A percentile compares a stretch with the other conserved stretches of the same genome.
Conservation (phyloP, 75 land plant genomes). For the Picea glauca region DNA sequence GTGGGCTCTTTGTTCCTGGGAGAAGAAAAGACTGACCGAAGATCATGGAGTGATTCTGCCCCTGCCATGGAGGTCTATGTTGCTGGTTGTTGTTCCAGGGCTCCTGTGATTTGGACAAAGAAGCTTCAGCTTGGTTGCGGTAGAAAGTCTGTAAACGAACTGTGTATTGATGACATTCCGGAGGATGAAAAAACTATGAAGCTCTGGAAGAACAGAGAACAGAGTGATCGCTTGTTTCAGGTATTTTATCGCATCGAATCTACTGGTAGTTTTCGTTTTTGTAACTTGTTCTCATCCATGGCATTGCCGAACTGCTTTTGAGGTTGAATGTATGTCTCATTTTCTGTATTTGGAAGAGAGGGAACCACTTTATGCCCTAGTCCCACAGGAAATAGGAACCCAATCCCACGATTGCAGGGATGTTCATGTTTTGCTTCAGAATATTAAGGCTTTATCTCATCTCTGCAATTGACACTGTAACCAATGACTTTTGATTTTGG, state of each 20-base stretch:
- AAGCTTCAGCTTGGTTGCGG: conserved; percentile 45
- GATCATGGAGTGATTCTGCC: conserved; percentile 14
- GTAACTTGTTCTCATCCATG: background rate
- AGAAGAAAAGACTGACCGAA: conserved; percentile 26
- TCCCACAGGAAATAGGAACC: background rate
- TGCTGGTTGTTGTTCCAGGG: conserved; percentile 62
- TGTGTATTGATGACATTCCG: conserved; percentile 52
- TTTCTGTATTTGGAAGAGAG: background rate
- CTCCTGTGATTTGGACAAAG: conserved; percentile 75
- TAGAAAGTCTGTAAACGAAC: conserved; percentile 38
- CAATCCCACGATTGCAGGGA: background rate
- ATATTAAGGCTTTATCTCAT: background rate
- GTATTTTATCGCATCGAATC: background rate
- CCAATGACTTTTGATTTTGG: background rate
- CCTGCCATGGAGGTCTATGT: conserved; percentile 72
- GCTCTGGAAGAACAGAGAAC: background rate
- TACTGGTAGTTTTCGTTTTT: no score
- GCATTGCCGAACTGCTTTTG: background rate
- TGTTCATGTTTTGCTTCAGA: background rate
- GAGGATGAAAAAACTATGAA: conserved; percentile 40
- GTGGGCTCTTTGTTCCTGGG: conserved; percentile 27
- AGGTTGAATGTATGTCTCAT: background rate
- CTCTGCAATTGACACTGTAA: background rate
- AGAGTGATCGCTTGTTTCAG: background rate
- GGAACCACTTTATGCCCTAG: background rate